Conservation (phyloP, 768 basidiomycete genomes). For the Suillus paluster region DNA sequence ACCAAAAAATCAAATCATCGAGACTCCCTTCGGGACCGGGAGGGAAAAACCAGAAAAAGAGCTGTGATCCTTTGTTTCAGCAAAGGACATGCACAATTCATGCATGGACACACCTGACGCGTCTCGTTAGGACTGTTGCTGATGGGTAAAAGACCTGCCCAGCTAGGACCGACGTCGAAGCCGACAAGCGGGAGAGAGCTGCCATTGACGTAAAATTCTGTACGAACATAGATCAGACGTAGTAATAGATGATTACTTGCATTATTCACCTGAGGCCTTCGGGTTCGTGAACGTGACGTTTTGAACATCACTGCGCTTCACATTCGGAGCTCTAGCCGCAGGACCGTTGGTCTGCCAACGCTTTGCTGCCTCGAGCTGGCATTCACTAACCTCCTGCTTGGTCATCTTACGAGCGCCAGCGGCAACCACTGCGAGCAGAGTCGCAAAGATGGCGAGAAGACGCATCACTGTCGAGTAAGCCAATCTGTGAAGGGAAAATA, state of each 20-base stretch:
- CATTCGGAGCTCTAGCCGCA: constrained; percentile 7
- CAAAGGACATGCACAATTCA: background rate
- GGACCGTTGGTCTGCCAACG: constrained; percentile 31
- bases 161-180: constrained; percentile 77
- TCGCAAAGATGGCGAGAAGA: constrained; percentile 9
- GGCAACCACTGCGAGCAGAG: constrained; percentile 14
- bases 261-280: constrained; percentile 54
- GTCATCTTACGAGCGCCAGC: constrained; percentile 26
- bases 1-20: constrained; percentile 81
- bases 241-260: background rate
- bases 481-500: background rate
- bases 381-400: constrained; percentile 48
- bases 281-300: constrained; percentile 77
- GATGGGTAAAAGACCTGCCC: constrained; percentile 77
- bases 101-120: constrained; percentile 51
- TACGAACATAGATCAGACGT: background rate
- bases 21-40: constrained; percentile 71
- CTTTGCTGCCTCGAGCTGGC: constrained; percentile 53
- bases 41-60: constrained; percentile 88
- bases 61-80: constrained; percentile 37
- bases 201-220: constrained; percentile 76
- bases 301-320: constrained; percentile 38
- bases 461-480: constrained; percentile 16
- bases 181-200: constrained; percentile 65
- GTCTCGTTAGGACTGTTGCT: constrained; percentile 63